These are phyloP conservation scores for Lactarius evosmus DNA, from an alignment of 768 basidiomycete genomes.

Conservation along the genomic window DNA sequence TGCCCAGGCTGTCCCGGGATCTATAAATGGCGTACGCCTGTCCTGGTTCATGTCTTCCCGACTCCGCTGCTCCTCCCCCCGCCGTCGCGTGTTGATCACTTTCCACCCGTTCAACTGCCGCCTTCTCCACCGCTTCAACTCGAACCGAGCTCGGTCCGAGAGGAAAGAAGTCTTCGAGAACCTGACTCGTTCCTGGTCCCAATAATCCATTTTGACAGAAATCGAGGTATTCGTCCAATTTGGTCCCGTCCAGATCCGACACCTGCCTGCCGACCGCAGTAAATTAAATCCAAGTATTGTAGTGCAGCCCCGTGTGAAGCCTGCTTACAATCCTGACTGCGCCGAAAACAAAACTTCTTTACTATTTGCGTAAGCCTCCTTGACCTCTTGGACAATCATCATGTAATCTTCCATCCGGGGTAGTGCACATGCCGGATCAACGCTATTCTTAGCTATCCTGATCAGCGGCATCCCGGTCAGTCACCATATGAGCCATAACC, in stretches of 20 bases:
- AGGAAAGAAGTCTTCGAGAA: conserved; percentile 35
- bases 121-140: neutral
- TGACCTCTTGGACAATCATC: conserved; percentile 15
- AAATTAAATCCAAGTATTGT: neutral
- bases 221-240: conserved; percentile 25
- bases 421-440: conserved; percentile 26
- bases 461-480: conserved; percentile 40
- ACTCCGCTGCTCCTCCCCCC: conserved; percentile 23
- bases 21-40: conserved; percentile 62
- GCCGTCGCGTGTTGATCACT: conserved; percentile 11
- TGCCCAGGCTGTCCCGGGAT: conserved; percentile 63
- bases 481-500: neutral
- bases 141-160: conserved; percentile 1
- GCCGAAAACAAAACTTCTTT: conserved; percentile 24
- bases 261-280: conserved; percentile 10
- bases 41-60: conserved; percentile 46
- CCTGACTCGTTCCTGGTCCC: conserved; percentile 28
- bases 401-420: conserved; percentile 25
- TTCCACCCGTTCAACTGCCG: conserved; percentile 5
- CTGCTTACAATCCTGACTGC: conserved; percentile 21
- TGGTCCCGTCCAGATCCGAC: conserved; percentile 14
- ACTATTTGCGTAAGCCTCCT: conserved; percentile 9
- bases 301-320: neutral
- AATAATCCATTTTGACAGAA: conserved; percentile 16
- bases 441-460: conserved; percentile 21